Base-by-base conservation (phyloP, 2,329 filamentous ascomycete genomes). In the Cercospora berteroae region DNA sequence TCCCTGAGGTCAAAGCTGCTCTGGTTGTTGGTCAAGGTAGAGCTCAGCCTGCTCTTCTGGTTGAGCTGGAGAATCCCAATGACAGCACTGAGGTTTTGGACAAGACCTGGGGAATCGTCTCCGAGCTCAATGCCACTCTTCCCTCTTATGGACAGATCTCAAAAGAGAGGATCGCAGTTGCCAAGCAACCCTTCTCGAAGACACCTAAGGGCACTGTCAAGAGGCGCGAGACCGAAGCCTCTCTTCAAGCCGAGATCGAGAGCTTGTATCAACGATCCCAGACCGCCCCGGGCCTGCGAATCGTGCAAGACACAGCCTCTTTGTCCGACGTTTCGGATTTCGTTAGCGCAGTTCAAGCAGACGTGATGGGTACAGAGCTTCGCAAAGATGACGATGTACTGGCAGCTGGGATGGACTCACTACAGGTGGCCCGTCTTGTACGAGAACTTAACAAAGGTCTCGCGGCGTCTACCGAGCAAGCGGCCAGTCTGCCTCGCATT, bases 381-480 rank as follows among this genome's bases (percentile, higher is more conserved):
- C 27, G 55, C 55, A 57, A 57, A 57, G 55, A 65, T 23, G 65
- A 67, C n/a, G 57, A 70, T 27, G 60, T 69, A 39, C 66, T 66
- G 39, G 60, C 64, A 7, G 63, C 50, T 9, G 69, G 67, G 13
- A 39, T 69, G 33, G 60, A 69, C 29, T 70, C 67, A 25, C 16
- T 64, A 6, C n/a, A 86, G 83, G 0, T 84, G 83, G 9, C 82
- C 80, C 3, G 31, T 2, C 39, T 70, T 8, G 60, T 56, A 7
- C 63, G 64, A 5, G 36, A 59, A 5, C 61, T 70, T 6, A 33
- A 61, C 8, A 57, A 20, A 57, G 55, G 27, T 57, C 29, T 57
- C 27, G 16, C 55, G 25, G 48, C 48, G 4, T 52, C 55, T n/a
- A 29, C 25, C 27, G 23, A 57, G 8, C 25, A 57, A 33, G 55